Percentiles rank a stretch among this genome's conserved stretches.
Conservation (phyloP, 1,139 yeast species). For the Pichia sp. region DNA sequence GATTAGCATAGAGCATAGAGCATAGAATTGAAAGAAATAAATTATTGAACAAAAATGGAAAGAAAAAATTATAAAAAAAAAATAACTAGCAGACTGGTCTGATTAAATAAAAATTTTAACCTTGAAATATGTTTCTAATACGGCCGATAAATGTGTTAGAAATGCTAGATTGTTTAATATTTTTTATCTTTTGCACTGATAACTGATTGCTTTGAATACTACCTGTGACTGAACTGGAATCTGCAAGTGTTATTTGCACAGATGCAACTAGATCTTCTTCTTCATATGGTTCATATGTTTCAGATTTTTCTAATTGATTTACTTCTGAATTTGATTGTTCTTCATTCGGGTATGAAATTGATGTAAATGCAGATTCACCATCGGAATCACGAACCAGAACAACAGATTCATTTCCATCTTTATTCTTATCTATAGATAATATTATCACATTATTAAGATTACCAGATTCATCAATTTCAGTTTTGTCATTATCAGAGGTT, state of each 20-base stretch:
- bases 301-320: no score
- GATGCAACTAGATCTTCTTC: conserved; percentile 14
- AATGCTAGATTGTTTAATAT: neutral
- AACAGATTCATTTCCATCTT: conserved; percentile 16
- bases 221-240: conserved; percentile 18
- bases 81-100: neutral
- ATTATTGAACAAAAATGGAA: neutral
- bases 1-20: no score
- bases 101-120: neutral
- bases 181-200: neutral
- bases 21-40: no score
- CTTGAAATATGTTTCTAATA: neutral
- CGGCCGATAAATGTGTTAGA: neutral
- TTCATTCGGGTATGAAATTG: conserved; percentile 25
- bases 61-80: neutral
- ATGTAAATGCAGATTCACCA: conserved; percentile 27
- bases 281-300: neutral
- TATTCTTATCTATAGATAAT: neutral
- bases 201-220: neutral
- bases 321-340: neutral
- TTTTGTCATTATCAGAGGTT: conserved; percentile 35
- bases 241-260: conserved; percentile 25
- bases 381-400: conserved; percentile 11
- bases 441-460: conserved; percentile 47
- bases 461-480: conserved; percentile 42